Evolutionary conservation across 768 basidiomycete species (phyloP).

Genomic region (Flagelloscypha sp.): DNA sequence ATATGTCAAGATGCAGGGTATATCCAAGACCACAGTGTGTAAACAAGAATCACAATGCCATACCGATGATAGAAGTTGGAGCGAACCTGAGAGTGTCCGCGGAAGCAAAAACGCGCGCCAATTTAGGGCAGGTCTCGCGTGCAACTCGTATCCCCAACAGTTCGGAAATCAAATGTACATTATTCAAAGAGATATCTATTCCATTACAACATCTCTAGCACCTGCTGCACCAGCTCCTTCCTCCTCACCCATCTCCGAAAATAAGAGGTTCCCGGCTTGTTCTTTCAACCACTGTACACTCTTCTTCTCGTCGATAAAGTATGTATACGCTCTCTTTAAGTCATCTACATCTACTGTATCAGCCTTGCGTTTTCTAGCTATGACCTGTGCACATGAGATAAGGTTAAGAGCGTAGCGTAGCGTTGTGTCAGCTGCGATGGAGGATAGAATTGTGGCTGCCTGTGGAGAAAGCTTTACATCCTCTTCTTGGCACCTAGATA

Average conservation of each 20-base stretch:
- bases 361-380: constrained; percentile 76
- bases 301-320: constrained; percentile 90
- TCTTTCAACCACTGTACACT: constrained; percentile 90
- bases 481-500: constrained; percentile 79
- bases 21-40: no score
- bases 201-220: constrained; percentile 22
- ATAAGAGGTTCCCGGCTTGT: constrained; percentile 65
- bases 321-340: constrained; percentile 73
- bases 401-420: constrained; percentile 91
- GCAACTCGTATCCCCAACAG: no score
- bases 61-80: no score
- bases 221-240: constrained; percentile 25
- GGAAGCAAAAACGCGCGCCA: no score
- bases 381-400: constrained; percentile 85
- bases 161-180: no score
- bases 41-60: no score
- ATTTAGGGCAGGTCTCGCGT: no score
- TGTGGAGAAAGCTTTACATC: constrained; percentile 76
- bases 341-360: constrained; percentile 81
- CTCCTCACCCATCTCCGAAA: constrained; percentile 53
- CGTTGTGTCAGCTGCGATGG: constrained; percentile 85
- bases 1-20: no score
- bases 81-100: no score
- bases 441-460: constrained; percentile 72
- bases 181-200: constrained; percentile 28